Evolutionary conservation across 2,329 filamentous ascomycete genomes (phyloP), one percentile per base, ranked within the genome.

Genomic region (Colletotrichum endophyticum): DNA sequence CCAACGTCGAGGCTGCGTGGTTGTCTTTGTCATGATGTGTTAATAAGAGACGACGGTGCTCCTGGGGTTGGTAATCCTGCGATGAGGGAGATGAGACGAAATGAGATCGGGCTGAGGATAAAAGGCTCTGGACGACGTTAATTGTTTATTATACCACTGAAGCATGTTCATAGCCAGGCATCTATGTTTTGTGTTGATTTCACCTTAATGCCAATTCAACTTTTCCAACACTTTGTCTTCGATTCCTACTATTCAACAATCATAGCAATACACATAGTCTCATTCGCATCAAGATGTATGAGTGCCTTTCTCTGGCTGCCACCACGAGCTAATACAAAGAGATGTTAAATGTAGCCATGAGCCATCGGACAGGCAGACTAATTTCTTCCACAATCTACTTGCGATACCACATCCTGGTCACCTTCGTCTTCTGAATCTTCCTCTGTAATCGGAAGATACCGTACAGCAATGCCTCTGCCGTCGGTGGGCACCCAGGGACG

Each of bases 391-490:
- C 28, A 28, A 7, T 28, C 28, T 88, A 92, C 85, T 90, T 89
- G 81, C 90, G 85, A 83, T 91, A 91, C 90, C 90, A 92, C 86
- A 91, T 90, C 67, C 89, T 82, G 15, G 87, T 89, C 75, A 90
- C 90, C 81, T 87, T 86, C 66, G 89, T 90, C 78, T 89, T 86
- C 67, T 93, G 88, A 89, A 95, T 94, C 90, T 95, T 95, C 84
- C 92, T 92, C 86, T 95, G 94, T 72, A 95, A 84, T 84, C 94
- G 92, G 85, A 96, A 94, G 82, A 95, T 93, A 59, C 93, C 89
- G 83, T 92, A 92, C 90, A 92, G 91, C 77, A 93, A 82, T n/a
- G 91, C 91, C 84, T 92, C 91, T 71, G 86, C 87, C 7, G 91
- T 90, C 19, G 88, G 92, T 80, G 91, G 90, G 88, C 94, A 96